Conservation (phyloP, 192 early-diverging fungal genomes). For the Coemansia sp. region DNA sequence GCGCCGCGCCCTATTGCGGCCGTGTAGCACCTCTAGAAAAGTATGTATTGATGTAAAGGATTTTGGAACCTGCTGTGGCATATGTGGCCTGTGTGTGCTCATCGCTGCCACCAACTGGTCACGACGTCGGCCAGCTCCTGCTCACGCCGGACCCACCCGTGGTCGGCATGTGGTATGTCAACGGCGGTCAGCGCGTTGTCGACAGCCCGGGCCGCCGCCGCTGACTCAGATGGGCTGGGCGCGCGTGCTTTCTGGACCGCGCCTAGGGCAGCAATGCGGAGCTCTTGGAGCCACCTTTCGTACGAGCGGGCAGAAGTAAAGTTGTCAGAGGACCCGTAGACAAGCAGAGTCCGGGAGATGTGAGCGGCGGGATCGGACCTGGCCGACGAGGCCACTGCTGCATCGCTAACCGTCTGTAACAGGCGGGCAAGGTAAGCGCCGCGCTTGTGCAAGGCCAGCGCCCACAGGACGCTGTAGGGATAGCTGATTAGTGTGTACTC, state of each 20-base stretch:
- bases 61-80: too few relatives aligned
- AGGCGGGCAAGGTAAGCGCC: slow-evolving; percentile 37
- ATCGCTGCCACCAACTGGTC: slow-evolving; percentile 36
- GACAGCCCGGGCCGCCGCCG: slow-evolving; percentile 11
- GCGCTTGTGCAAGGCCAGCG: slow-evolving; percentile 30
- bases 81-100: too few relatives aligned
- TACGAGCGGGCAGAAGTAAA: slow-evolving; percentile 33
- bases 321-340: slow-evolving; percentile 32
- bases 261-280: slow-evolving; percentile 13
- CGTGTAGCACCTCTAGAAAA: too few relatives aligned
- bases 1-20: neutral
- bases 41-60: too few relatives aligned
- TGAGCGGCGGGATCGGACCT: slow-evolving; percentile 2
- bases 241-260: neutral
- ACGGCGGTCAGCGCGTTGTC: slow-evolving; percentile 20
- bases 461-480: slow-evolving; percentile 46
- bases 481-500: slow-evolving; percentile 46
- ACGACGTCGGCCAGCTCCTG: slow-evolving; percentile 36
- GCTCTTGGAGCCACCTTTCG: slow-evolving; percentile 33
- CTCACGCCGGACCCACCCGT: slow-evolving; percentile 46
- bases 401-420: slow-evolving; percentile 9
- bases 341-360: slow-evolving; percentile 28
- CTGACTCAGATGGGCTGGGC: neutral
- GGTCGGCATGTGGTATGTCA: slow-evolving; percentile 34
- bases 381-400: slow-evolving; percentile 11